These are phyloP conservation scores for Plasmodium chabaudi DNA, from an alignment of 169 alveolate genomes.

Conservation along the genomic window DNA sequence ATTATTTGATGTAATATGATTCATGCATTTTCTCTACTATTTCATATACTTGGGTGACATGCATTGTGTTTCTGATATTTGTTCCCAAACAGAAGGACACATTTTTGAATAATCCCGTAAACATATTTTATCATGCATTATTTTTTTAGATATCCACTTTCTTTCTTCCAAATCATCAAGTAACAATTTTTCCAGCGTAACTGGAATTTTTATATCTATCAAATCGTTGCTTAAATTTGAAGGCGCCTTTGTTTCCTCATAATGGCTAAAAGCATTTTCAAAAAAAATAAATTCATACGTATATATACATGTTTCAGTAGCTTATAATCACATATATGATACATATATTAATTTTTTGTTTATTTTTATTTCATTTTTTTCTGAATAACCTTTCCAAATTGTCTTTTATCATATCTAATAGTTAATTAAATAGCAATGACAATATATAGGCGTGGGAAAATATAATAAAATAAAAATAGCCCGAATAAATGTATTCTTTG, in stretches of 20 bases:
- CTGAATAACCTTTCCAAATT: conserved; percentile 46
- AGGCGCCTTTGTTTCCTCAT: conserved; percentile 44
- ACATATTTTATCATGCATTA: conserved; percentile 56
- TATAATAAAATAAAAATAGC: background rate
- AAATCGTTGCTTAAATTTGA: conserved; percentile 60
- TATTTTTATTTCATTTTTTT: background rate
- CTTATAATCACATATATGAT: background rate
- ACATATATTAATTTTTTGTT: background rate
- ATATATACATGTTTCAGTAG: conserved; percentile 8
- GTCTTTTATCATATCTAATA: conserved; percentile 33
- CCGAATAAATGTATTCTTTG: too few species aligned
- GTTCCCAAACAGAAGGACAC: conserved; percentile 68
- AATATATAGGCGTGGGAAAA: background rate
- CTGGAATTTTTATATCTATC: conserved; percentile 48
- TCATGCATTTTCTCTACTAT: background rate
- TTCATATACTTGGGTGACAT: conserved; percentile 47
- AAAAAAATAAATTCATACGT: background rate
- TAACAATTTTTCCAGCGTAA: conserved; percentile 31
- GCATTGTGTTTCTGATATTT: conserved; percentile 65
- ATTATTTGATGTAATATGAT: background rate
- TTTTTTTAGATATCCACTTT: conserved; percentile 58
- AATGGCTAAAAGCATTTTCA: conserved; percentile 25
- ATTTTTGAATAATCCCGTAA: conserved; percentile 58
- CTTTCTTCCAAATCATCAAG: conserved; percentile 67
- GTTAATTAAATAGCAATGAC: background rate